Evolutionary conservation across 176 grass and related monocot species (phyloP), one percentile per base, ranked within the genome.

Genomic region (maize (Zea mays)): DNA sequence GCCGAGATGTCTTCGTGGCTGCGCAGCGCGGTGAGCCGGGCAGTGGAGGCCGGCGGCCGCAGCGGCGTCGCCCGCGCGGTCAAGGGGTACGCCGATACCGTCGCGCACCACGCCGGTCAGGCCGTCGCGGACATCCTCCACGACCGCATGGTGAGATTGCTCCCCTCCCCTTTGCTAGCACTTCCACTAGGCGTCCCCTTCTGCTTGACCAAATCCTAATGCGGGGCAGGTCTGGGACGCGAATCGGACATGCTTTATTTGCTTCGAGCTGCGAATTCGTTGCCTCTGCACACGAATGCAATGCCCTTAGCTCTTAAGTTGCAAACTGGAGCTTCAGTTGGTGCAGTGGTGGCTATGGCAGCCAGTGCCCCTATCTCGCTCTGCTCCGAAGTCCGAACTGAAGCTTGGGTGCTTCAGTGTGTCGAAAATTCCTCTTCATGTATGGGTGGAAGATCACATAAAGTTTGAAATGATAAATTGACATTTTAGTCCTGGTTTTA

Each of bases 61-160:
- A 94, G 86, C 87, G 86, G 79, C 80, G 77, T 98, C 77, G 89
- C 96, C 58, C 92, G 96, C 65, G 90, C 90, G 39, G 96, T 99
- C 70, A 90, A 74, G 76, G 93, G 88, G 12, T 99, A 95, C 83
- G 96, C 95, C 35, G 95, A 89, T 48, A 86, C 89, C 69, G 95
- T 94, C 79, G 94, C 88, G 35, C 89, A 97, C 73, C 95, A 97
- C 80, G 95, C 96, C 55, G 96, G 96, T 38, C 96, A 94, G 87
- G 95, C 91, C 40, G 89, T 98, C 15, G 86, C 89, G 17, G 96
- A 93, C 34, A 92, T 95, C 65, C 82, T 99, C 34, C 96, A 95
- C 74, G 92, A 95, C 77, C 85, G 87, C 61, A 85, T 92, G 75
- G 96, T 98, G 58, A 85, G 76, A 62, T 21, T 5, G 27, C 60